Evolutionary conservation across 2,329 filamentous ascomycete genomes (phyloP).

Genomic region (Colletotrichum karsti): DNA sequence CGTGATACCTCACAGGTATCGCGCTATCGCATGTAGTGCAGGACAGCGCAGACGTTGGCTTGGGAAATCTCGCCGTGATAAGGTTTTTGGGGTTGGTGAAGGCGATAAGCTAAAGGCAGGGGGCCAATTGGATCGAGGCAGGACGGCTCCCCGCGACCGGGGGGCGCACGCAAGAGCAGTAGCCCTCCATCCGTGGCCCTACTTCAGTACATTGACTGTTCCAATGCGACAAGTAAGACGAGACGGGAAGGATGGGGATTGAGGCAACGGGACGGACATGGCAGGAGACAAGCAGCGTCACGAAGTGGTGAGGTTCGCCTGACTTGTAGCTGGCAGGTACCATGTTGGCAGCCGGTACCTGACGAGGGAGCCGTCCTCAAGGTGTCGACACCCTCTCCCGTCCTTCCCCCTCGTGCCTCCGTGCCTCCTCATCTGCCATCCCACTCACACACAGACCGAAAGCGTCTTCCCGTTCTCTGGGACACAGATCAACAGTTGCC

Average conservation of each 20-base stretch:
- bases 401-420: too few relatives aligned
- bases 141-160: neutral
- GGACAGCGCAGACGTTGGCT: conserved; percentile 2
- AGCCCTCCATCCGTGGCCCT: too few relatives aligned
- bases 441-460: neutral
- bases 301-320: too few relatives aligned
- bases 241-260: too few relatives aligned
- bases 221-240: neutral
- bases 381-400: too few relatives aligned
- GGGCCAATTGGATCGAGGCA: conserved; percentile 7
- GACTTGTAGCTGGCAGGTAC: too few relatives aligned
- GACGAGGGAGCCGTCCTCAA: too few relatives aligned
- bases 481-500: conserved; percentile 16
- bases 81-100: neutral
- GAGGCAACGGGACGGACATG: too few relatives aligned
- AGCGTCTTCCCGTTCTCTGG: neutral
- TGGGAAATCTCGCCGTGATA: conserved; percentile 17
- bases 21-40: conserved; percentile 6
- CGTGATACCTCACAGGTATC: neutral
- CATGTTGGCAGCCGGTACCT: too few relatives aligned
- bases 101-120: conserved; percentile 3
- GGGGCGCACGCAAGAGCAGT: neutral
- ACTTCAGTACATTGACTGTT: too few relatives aligned
- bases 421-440: neutral
- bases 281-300: too few relatives aligned